phyloP scores from a whole-genome alignment of 495 filamentous ascomycete species.

The Aspergillus sparsus region DNA sequence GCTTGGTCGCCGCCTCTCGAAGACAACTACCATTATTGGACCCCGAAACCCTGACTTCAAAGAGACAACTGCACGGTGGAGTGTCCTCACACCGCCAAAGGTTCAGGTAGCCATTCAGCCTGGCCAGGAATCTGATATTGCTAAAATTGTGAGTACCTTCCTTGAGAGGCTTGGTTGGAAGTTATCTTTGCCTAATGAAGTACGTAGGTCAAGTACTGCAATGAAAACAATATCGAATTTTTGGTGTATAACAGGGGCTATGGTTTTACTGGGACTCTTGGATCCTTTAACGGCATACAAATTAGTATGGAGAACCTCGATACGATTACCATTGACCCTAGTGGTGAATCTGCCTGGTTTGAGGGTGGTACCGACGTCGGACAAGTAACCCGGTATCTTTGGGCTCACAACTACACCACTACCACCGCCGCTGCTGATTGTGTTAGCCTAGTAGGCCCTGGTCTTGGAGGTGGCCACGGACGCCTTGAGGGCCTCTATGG shows the following conservation, averaged over 20 bases:
- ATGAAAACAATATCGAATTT: constrained; percentile 13
- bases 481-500: constrained; percentile 14
- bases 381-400: constrained; percentile 6
- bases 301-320: constrained; percentile 6
- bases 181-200: too few relatives aligned
- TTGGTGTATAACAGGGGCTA: constrained; percentile 10
- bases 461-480: constrained; percentile 19
- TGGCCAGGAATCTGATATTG: too few relatives aligned
- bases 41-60: too few relatives aligned
- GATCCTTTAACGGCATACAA: constrained; percentile 10
- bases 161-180: too few relatives aligned
- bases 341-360: constrained; percentile 4
- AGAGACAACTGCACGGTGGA: too few relatives aligned
- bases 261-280: background rate
- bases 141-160: too few relatives aligned
- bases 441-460: constrained; percentile 12
- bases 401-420: constrained; percentile 12
- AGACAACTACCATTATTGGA: too few relatives aligned
- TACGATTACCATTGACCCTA: constrained; percentile 1
- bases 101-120: too few relatives aligned
- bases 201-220: constrained; percentile 16
- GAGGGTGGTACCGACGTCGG: constrained; percentile 9
- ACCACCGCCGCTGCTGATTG: constrained; percentile 13
- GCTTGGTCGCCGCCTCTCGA: too few relatives aligned
- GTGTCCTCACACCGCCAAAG: too few relatives aligned